These are phyloP conservation scores for Trifolium pratense DNA, from an alignment of 306 rosid genomes.

Conservation along the genomic window DNA sequence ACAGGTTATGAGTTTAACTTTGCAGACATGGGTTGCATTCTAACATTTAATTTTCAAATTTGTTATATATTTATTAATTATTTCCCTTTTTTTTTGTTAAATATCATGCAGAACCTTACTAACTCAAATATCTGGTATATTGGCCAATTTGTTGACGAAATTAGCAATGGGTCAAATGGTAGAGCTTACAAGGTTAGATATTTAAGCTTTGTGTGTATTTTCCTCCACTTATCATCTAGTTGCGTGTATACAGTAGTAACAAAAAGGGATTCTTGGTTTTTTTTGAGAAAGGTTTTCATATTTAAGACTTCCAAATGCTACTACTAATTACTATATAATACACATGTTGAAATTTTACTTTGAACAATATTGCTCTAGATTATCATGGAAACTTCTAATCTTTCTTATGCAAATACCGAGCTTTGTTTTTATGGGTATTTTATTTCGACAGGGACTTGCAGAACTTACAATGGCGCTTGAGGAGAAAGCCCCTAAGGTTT, in stretches of 20 bases:
- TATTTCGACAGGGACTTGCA: slow-evolving; percentile 35
- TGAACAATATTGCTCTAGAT: slow-evolving; percentile 10
- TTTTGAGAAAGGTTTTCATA: slow-evolving; percentile 3
- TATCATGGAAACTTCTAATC: not conserved
- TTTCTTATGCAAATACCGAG: slow-evolving; percentile 24
- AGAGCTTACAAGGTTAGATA: slow-evolving; percentile 40
- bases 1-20: slow-evolving; percentile 45
- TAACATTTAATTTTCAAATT: slow-evolving; percentile 9
- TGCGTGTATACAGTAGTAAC: not conserved
- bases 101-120: slow-evolving; percentile 42
- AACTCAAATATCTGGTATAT: slow-evolving; percentile 45
- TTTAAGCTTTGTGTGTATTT: slow-evolving; percentile 17
- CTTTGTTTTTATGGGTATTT: slow-evolving; percentile 7
- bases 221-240: slow-evolving; percentile 8
- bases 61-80: not conserved
- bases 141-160: slow-evolving; percentile 38
- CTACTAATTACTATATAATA: slow-evolving; percentile 13
- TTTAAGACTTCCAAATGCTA: slow-evolving; percentile 6
- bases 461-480: slow-evolving; percentile 28
- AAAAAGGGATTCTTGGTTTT: not conserved
- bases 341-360: slow-evolving; percentile 2
- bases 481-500: slow-evolving; percentile 44
- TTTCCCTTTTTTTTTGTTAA: not conserved
- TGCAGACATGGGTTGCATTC: slow-evolving; percentile 14
- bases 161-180: slow-evolving; percentile 40